Evolutionary conservation across 148 eudicot species (phyloP).

Genomic region (Nyssa sinensis): DNA sequence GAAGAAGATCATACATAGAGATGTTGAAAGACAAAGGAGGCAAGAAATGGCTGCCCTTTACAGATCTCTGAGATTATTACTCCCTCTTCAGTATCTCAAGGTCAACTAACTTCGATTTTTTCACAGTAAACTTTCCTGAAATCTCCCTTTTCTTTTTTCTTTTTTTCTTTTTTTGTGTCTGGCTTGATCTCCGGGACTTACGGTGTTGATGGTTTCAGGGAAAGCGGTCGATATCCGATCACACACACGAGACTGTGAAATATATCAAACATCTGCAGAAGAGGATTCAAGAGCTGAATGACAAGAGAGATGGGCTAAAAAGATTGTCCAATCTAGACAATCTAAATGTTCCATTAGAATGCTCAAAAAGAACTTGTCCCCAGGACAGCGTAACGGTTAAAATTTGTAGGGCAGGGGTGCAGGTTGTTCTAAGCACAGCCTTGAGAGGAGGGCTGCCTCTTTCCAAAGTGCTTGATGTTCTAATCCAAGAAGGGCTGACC

Average conservation of each 20-base stretch:
- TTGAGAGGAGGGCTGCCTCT: constrained; percentile 11
- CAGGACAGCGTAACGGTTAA: constrained; percentile 16
- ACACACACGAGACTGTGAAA: constrained; percentile 27
- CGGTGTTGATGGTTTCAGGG: constrained; percentile 21
- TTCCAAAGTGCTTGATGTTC: constrained; percentile 19
- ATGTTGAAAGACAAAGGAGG: background rate
- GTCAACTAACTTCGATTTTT: background rate
- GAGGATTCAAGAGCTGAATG: constrained; percentile 21
- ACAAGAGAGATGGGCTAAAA: constrained; percentile 22
- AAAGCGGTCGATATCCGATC: constrained; percentile 35
- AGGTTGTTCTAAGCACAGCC: constrained; percentile 21
- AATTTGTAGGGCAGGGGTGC: constrained; percentile 19
- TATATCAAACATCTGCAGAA: constrained; percentile 29
- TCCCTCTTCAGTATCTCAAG: background rate
- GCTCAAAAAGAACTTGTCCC: background rate
- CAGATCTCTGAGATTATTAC: background rate
- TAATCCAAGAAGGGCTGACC: constrained; percentile 24
- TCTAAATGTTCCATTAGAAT: background rate
- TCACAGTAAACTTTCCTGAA: too few species aligned
- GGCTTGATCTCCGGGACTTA: too few species aligned
- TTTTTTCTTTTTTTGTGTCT: background rate
- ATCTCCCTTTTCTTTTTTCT: too few species aligned
- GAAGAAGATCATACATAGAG: background rate
- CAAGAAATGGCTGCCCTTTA: background rate
- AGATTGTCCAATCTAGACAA: constrained; percentile 5